Evolutionary conservation across 2,329 filamentous ascomycete species (phyloP).

Genomic region (Ilyonectria robusta): DNA sequence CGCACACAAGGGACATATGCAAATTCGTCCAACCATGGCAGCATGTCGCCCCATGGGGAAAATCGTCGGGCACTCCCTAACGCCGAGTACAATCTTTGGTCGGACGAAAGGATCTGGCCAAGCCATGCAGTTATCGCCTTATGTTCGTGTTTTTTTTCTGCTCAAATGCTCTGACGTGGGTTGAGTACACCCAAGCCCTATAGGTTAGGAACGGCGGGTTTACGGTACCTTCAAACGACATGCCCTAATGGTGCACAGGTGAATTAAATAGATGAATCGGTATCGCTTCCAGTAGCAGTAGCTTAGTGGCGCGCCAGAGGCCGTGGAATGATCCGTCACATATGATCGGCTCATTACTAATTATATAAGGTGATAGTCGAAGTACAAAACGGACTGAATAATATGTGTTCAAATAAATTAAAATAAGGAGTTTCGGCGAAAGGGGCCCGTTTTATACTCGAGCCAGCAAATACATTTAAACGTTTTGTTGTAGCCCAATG

Average conservation of each 20-base stretch:
- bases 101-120: background rate
- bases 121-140: background rate
- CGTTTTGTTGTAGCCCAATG: no score
- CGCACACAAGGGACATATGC: background rate
- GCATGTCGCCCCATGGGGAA: conserved; percentile 28
- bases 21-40: conserved; percentile 9
- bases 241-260: background rate
- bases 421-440: no score
- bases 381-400: no score
- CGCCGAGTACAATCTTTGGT: background rate
- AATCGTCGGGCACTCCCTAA: background rate
- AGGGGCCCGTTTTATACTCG: no score
- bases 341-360: no score
- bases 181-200: background rate
- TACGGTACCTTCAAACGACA: background rate
- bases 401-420: no score
- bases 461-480: no score
- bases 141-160: background rate
- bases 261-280: background rate
- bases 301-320: no score
- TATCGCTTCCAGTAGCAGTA: no score
- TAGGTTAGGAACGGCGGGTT: background rate
- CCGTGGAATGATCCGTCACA: no score
- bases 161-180: background rate
- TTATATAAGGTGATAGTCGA: no score